phyloP scores from a whole-genome alignment of 2,329 filamentous ascomycete genomes.

The Scedosporium minutisporum region DNA sequence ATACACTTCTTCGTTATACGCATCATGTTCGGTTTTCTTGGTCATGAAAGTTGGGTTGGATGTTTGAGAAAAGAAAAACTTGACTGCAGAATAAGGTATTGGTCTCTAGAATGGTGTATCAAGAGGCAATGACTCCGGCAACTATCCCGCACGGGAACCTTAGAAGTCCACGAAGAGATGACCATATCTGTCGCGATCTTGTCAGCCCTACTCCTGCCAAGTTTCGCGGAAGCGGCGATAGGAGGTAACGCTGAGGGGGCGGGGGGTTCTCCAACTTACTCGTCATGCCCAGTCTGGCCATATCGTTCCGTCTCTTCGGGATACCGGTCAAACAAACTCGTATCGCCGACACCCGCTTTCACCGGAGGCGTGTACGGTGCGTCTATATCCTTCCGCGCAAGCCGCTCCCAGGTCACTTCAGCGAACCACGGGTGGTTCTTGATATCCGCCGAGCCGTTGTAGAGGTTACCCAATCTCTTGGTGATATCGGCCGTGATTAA shows the following conservation, averaged over 20 bases:
- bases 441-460: constrained; percentile 81
- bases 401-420: constrained; percentile 93
- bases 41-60: background rate
- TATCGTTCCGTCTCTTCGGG: constrained; percentile 95
- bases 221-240: background rate
- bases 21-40: background rate
- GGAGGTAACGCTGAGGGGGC: constrained; percentile 7
- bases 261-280: constrained; percentile 55
- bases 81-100: background rate
- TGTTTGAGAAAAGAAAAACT: background rate
- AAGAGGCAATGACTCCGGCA: background rate
- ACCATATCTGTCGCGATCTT: constrained; percentile 46
- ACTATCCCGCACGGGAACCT: constrained; percentile 13
- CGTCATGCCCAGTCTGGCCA: constrained; percentile 63
- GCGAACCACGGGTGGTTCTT: constrained; percentile 95
- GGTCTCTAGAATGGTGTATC: background rate
- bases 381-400: constrained; percentile 94
- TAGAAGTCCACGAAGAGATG: constrained; percentile 70
- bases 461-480: constrained; percentile 88
- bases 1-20: background rate
- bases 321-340: constrained; percentile 96
- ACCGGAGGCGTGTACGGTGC: constrained; percentile 96
- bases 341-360: constrained; percentile 85
- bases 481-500: constrained; percentile 92
- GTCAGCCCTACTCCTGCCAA: background rate